These are phyloP conservation scores for Aureobasidium sp. DNA, from an alignment of 2,329 filamentous ascomycete species.

Conservation along the genomic window DNA sequence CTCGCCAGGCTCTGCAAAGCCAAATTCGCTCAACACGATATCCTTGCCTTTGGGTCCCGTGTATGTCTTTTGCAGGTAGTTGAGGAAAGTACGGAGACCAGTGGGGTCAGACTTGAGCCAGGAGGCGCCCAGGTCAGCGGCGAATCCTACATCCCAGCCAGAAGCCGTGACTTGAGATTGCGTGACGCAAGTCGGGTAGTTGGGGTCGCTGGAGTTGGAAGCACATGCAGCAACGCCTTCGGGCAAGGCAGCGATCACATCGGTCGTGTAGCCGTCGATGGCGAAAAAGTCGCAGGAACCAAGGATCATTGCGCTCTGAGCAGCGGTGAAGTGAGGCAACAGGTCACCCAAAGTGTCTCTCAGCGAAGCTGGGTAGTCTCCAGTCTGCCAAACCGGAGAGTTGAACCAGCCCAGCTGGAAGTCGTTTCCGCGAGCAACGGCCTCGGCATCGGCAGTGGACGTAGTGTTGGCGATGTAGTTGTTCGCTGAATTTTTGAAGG, in stretches of 20 bases:
- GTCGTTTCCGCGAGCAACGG: constrained; percentile 28
- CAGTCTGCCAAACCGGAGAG: constrained; percentile 36
- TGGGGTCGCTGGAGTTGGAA: constrained; percentile 33
- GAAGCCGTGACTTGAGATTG: constrained; percentile 26
- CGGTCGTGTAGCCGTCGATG: constrained; percentile 52
- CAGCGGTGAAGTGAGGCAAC: constrained; percentile 27
- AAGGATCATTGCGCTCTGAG: neutral
- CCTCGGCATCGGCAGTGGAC: constrained; percentile 27
- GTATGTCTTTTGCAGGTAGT: constrained; percentile 17
- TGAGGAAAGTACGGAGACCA: constrained; percentile 28
- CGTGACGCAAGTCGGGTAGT: constrained; percentile 36
- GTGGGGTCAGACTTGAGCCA: constrained; percentile 32
- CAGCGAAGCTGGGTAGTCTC: constrained; percentile 38
- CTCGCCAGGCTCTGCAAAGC: constrained; percentile 31
- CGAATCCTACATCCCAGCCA: constrained; percentile 40
- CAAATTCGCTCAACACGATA: constrained; percentile 32
- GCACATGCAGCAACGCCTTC: constrained; percentile 34
- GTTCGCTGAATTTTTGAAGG: constrained; percentile 36
- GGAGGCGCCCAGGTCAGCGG: constrained; percentile 30
- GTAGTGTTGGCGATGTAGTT: constrained; percentile 32
- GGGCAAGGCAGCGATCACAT: constrained; percentile 46
- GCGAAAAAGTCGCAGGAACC: constrained; percentile 30
- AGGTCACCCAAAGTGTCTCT: constrained; percentile 29
- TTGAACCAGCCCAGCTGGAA: constrained; percentile 32
- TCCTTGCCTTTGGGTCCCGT: constrained; percentile 5